A percentile compares a stretch with the other conserved stretches of the same genome.
Conservation (phyloP, 2,329 filamentous ascomycete genomes). For the Colletotrichum melonis region DNA sequence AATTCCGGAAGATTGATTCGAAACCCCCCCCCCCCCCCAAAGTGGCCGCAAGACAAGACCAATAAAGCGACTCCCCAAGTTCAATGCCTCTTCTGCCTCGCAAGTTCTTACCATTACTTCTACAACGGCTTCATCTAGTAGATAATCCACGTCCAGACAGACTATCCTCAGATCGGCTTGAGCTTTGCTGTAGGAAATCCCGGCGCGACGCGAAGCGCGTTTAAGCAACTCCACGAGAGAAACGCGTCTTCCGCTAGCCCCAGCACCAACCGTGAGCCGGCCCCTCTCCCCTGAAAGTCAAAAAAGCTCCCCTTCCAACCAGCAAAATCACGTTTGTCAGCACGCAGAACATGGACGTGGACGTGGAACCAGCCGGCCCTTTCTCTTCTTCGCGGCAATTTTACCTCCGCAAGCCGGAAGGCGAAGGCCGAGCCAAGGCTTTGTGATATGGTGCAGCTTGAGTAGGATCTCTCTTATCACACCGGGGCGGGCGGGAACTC, state of each 20-base stretch:
- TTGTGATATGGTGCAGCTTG: not conserved
- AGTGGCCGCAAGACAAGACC: not conserved
- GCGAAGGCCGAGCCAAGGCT: constrained; percentile 18
- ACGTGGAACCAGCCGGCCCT: not conserved
- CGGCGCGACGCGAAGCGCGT: not conserved
- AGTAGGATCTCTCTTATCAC: not conserved
- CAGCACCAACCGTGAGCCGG: not conserved
- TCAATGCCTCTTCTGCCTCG: too few relatives aligned
- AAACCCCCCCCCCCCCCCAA: not conserved
- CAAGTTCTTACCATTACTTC: not conserved
- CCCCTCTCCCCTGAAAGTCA: not conserved
- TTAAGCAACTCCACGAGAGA: not conserved
- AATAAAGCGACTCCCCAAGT: not conserved
- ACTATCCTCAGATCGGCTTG: not conserved
- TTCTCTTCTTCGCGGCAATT: not conserved
- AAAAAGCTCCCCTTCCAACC: not conserved
- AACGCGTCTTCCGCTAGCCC: not conserved
- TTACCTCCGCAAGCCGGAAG: not conserved
- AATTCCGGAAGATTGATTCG: too few relatives aligned
- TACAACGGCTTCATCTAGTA: not conserved
- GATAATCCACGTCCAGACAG: not conserved
- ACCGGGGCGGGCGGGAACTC: constrained; percentile 14
- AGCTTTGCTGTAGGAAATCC: not conserved
- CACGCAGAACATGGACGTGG: not conserved
- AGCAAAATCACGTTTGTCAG: not conserved